Evolutionary conservation across 805 yeast species (phyloP), one percentile per base, ranked within the genome.

Genomic region (Suhomyces xylopsoci): DNA sequence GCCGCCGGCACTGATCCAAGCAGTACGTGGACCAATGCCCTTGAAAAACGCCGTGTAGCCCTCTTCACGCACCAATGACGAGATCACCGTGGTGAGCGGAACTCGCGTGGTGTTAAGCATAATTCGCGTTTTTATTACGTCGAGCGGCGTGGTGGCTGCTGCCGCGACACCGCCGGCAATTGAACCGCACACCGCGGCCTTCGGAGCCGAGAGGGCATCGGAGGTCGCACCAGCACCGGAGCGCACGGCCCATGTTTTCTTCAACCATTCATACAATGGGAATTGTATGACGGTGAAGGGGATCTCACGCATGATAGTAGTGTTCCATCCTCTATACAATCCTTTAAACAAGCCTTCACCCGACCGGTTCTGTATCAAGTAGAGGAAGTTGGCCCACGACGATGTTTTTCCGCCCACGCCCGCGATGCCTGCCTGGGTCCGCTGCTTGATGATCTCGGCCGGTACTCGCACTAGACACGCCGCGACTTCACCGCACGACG

Each of bases 1-100:
- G 26, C 99, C 99, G 19, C 99, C 99, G 4, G 96, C 94, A 71
- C 96, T 86, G 52, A 94, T 93, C 99, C 99, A 94, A 82, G 88
- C 78, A 0, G 97, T 92, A 67, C 99, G 80, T 4, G 99, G 98
- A 0, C 96, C 97, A 25, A 93, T 79, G 12, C 99, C 99, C 47
- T 81, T 81, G 65, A 83, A 81, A 58, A 94, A 90, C 0, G 87
- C 90, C 7, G 65, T 59, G 41, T 75, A 71, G 0, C 97, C 97
- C 65, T 91, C 97, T 51, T 88, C 91, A 19, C 63, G 65, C n/a
- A 78, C 68, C 47, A 92, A 78, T 9, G 72, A 76, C 32, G 64
- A 69, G 2, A 86, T 81, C 53, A 91, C 67, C 10, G 66, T 59
- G 5, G 68, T 42, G 0, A 84, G 69, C 0, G 85, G 69, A 0